Conservation (phyloP, 1,284 basidiomycete genomes). For the Porogramme epimiltina region DNA sequence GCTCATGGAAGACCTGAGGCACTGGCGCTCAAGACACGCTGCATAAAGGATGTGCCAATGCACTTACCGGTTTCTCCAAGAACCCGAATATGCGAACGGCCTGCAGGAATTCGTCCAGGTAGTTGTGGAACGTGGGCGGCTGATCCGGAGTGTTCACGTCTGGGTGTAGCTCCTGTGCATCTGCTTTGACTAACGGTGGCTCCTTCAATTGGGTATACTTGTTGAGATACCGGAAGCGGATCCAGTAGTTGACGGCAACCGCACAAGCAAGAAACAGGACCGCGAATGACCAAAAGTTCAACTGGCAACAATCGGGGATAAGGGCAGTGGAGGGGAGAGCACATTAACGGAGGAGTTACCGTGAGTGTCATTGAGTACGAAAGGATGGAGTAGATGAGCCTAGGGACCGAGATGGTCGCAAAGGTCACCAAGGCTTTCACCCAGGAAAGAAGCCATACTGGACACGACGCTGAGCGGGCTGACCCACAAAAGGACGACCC, state of each 20-base stretch:
- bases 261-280: constrained; percentile 70
- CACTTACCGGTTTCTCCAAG: constrained; percentile 83
- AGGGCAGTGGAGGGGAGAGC: not conserved
- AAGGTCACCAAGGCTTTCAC: constrained; percentile 72
- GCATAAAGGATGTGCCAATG: not conserved
- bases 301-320: constrained; percentile 41
- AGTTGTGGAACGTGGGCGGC: constrained; percentile 87
- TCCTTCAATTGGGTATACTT: constrained; percentile 84
- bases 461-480: not conserved
- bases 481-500: not conserved
- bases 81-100: constrained; percentile 96
- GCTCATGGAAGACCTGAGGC: constrained; percentile 86
- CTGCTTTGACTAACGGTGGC: constrained; percentile 76
- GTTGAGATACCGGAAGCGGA: constrained; percentile 81
- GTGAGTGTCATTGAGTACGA: constrained; percentile 90
- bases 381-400: constrained; percentile 73
- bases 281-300: constrained; percentile 88
- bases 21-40: not conserved
- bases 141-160: constrained; percentile 80
- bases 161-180: constrained; percentile 82
- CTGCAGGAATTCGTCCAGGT: constrained; percentile 92
- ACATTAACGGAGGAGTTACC: constrained; percentile 41
- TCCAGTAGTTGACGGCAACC: constrained; percentile 79
- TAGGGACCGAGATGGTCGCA: constrained; percentile 79
- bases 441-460: constrained; percentile 84